phyloP scores from a whole-genome alignment of 2,329 filamentous ascomycete genomes.

The Hypoxylon sp. region DNA sequence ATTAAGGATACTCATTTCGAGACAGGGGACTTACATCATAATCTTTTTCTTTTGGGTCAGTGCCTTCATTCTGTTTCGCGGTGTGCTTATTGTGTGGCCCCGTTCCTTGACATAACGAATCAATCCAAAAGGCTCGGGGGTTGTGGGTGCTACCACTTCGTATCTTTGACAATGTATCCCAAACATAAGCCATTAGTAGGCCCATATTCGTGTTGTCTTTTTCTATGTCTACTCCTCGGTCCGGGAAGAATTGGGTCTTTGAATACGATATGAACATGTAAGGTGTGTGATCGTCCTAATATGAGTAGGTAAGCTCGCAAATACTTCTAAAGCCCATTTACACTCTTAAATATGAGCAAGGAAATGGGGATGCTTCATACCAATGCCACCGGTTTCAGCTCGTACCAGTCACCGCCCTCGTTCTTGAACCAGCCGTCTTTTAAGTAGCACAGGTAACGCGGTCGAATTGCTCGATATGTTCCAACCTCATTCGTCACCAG shows the following conservation, averaged over 20 bases:
- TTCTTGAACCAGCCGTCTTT: background rate
- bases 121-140: background rate
- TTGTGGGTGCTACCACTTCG: background rate
- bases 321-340: background rate
- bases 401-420: background rate
- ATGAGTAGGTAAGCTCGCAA: background rate
- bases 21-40: constrained; percentile 3
- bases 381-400: background rate
- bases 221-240: background rate
- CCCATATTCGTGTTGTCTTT: background rate
- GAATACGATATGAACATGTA: background rate
- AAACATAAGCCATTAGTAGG: background rate
- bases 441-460: background rate
- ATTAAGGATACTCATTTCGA: no score
- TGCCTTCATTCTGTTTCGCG: background rate
- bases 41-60: background rate
- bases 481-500: background rate
- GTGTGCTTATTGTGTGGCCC: background rate
- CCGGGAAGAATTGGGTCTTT: background rate
- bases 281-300: background rate
- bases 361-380: background rate
- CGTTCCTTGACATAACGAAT: background rate
- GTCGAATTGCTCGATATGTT: background rate
- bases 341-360: no score
- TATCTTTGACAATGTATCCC: background rate